These are phyloP conservation scores for Phialophora verrucosa DNA, from an alignment of 2,329 filamentous ascomycete genomes.

Conservation along the genomic window DNA sequence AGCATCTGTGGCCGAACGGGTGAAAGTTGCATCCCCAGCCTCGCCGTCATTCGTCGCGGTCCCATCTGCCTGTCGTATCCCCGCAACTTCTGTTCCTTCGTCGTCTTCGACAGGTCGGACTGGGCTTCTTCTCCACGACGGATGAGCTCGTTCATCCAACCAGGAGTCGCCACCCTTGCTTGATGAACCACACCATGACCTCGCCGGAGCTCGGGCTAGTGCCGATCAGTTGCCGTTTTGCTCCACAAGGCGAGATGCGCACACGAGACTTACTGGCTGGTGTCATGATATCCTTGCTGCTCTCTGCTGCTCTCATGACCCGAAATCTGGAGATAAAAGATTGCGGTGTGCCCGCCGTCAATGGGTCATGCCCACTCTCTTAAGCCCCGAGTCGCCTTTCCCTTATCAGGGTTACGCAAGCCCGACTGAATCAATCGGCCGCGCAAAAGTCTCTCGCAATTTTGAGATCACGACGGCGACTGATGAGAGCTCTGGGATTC, in stretches of 20 bases:
- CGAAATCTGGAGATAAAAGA: slow-evolving; percentile 20
- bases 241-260: neutral
- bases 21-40: neutral
- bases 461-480: neutral
- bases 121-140: neutral
- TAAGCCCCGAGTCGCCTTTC: neutral
- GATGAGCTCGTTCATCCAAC: slow-evolving; percentile 1
- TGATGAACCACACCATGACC: slow-evolving; percentile 9
- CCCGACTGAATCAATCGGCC: neutral
- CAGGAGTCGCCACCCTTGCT: neutral
- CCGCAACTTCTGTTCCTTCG: slow-evolving; percentile 4
- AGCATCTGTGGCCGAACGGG: neutral
- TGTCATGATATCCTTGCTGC: neutral
- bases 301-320: slow-evolving; percentile 21
- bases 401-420: slow-evolving; percentile 1
- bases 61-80: slow-evolving; percentile 14
- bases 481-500: neutral
- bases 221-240: slow-evolving; percentile 23
- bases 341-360: slow-evolving; percentile 2
- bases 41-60: slow-evolving; percentile 24
- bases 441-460: neutral
- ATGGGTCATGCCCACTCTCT: neutral
- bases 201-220: slow-evolving; percentile 1
- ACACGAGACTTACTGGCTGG: neutral
- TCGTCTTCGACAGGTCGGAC: neutral